Base-by-base conservation (phyloP, 192 early-diverging fungal species). In the Rhizoclosmatium sp. region DNA sequence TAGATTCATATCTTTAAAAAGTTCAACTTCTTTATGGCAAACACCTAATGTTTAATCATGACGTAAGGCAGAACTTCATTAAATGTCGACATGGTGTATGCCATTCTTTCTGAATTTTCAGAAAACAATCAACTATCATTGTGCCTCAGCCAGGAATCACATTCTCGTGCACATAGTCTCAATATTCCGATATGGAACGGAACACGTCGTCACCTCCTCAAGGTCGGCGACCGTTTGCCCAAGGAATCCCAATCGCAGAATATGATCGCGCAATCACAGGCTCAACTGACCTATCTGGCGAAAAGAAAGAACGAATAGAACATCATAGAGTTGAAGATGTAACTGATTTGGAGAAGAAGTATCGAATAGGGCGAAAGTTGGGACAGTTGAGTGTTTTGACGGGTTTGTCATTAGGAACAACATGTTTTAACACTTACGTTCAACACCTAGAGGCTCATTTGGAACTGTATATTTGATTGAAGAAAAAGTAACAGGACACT, bases 381-480 rank as follows among this genome's bases (percentile, higher is more conserved):
- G 73, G 80, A 19, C 59, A 66, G 62, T 78, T 62, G 59, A 65
- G 58, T 31, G 31, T 31, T 31, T 31, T 31, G 31, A 31, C 31
- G 31, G 31, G 31, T 31, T 31, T 31, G 31, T 31, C 31, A 31
- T 0, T 0, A 31, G 31, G 31, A 0, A 31, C 31, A 31, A 31
- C 31, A 31, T 31, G 31, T 73, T n/a, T 31, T 42, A 23, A 69
- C 16, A 47, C 19, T 45, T 3, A 4, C 46, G 1, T 23, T 61
- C 10, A 21, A n/a, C 67, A 23, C 12, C 61, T 73, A 88, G 87
- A 69, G 88, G 88, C 14, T 77, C 88, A 4, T 89, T 89, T 80
- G 88, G 88, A 9, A 83, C 82, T 3, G 88, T 89, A 3, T 67
- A 66, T 21, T 48, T 87, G 14, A 80, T 86, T 41, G 66, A 85